These are phyloP conservation scores for Apodospora peruviana DNA, from an alignment of 495 filamentous ascomycete genomes.

Conservation along the genomic window DNA sequence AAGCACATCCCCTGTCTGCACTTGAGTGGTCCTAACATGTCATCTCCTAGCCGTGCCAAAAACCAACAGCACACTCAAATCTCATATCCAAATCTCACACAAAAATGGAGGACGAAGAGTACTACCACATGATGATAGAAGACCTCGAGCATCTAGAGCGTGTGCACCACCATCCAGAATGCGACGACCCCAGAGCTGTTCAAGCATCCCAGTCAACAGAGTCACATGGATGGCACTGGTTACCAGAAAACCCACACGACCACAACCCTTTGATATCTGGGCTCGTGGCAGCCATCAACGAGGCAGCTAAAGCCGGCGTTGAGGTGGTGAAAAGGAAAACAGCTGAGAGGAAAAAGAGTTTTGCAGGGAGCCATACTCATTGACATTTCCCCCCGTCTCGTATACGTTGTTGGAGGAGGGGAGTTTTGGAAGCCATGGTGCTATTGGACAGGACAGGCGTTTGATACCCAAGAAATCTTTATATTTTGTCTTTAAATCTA, in stretches of 20 bases:
- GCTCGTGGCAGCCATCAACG: constrained; percentile 4
- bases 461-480: too few relatives aligned
- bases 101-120: constrained; percentile 24
- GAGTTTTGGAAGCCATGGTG: too few relatives aligned
- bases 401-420: too few relatives aligned
- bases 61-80: background rate
- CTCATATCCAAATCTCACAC: background rate
- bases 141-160: constrained; percentile 19
- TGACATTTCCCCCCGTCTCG: too few relatives aligned
- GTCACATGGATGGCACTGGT: background rate
- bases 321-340: background rate
- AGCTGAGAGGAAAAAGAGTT: background rate
- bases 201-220: background rate
- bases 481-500: too few relatives aligned
- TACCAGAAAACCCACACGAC: background rate
- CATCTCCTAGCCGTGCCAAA: too few relatives aligned
- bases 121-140: constrained; percentile 22
- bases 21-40: too few relatives aligned
- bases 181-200: background rate
- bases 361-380: background rate
- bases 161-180: constrained; percentile 15
- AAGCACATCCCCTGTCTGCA: too few relatives aligned
- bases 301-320: background rate
- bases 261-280: constrained; percentile 15
- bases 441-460: too few relatives aligned